Percentiles rank a stretch among this genome's conserved stretches.
phyloP scores from a whole-genome alignment of 2,329 filamentous ascomycete species.

The Fonsecaea monophora region DNA sequence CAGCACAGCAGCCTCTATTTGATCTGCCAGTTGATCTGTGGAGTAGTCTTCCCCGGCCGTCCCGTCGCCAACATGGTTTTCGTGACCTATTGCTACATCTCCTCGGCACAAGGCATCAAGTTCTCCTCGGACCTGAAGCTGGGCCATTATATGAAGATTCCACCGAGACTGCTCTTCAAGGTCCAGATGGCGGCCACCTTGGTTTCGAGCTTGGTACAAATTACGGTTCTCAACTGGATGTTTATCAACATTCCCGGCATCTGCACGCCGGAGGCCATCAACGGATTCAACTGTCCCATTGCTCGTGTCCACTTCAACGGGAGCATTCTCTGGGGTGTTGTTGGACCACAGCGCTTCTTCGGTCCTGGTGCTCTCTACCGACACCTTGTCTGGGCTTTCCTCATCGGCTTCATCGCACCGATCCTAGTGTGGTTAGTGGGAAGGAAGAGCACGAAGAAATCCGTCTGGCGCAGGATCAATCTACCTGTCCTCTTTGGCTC shows the following conservation, averaged over 20 bases:
- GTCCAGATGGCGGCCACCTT: conserved; percentile 66
- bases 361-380: conserved; percentile 76
- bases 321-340: conserved; percentile 86
- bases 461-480: conserved; percentile 76
- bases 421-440: conserved; percentile 76
- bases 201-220: conserved; percentile 80
- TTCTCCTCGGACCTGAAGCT: conserved; percentile 88
- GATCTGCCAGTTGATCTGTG: conserved; percentile 84
- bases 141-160: conserved; percentile 67
- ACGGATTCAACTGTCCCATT: conserved; percentile 86
- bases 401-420: conserved; percentile 76
- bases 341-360: conserved; percentile 83
- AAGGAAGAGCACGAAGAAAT: conserved; percentile 59
- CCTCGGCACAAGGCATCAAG: conserved; percentile 85
- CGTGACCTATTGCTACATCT: conserved; percentile 89
- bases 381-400: conserved; percentile 80
- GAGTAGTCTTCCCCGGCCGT: conserved; percentile 79
- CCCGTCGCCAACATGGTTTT: conserved; percentile 94
- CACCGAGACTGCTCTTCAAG: conserved; percentile 64
- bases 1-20: conserved; percentile 86
- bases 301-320: conserved; percentile 90
- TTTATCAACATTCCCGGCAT: conserved; percentile 76
- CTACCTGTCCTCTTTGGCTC: conserved; percentile 83
- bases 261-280: conserved; percentile 79
- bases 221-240: conserved; percentile 89